These are phyloP conservation scores for Thelonectria blattea DNA, from an alignment of 2,329 filamentous ascomycete genomes.

Conservation along the genomic window DNA sequence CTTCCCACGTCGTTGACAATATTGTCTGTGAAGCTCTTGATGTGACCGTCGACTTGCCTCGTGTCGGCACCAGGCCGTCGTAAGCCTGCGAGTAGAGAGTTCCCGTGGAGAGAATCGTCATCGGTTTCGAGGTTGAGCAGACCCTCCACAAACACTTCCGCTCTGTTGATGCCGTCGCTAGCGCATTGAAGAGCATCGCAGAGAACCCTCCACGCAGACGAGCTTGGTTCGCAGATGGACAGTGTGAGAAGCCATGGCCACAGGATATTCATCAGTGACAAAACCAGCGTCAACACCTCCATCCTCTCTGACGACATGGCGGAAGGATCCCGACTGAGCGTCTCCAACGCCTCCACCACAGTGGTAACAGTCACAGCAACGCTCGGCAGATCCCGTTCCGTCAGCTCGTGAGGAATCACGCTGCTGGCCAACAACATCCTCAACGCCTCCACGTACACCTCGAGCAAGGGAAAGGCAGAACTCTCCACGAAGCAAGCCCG, in stretches of 20 bases:
- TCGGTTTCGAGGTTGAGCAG: conserved; percentile 23
- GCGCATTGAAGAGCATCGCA: conserved; percentile 24
- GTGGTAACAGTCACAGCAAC: conserved; percentile 43
- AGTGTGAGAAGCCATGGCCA: conserved; percentile 40
- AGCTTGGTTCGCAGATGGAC: conserved; percentile 19
- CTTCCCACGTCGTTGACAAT: conserved; percentile 53
- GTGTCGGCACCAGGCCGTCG: conserved; percentile 4
- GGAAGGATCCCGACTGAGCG: conserved; percentile 27
- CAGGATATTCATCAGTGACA: conserved; percentile 39
- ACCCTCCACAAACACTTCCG: conserved; percentile 28
- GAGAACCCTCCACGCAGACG: conserved; percentile 29
- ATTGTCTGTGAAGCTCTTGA: conserved; percentile 49
- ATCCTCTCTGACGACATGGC: conserved; percentile 34
- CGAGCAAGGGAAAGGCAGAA: conserved; percentile 55
- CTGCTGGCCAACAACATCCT: conserved; percentile 43
- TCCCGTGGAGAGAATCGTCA: conserved; percentile 23
- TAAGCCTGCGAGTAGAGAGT: conserved; percentile 33
- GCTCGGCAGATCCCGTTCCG: conserved; percentile 41
- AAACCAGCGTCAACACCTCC: conserved; percentile 39
- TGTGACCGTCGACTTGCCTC: conserved; percentile 36
- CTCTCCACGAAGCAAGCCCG: conserved; percentile 43
- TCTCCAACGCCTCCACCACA: conserved; percentile 38
- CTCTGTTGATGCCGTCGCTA: conserved; percentile 25
- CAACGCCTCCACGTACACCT: conserved; percentile 56
- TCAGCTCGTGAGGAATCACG: conserved; percentile 47